Base-by-base conservation (phyloP, 139 green algal genomes). In the Microglena sp. region DNA sequence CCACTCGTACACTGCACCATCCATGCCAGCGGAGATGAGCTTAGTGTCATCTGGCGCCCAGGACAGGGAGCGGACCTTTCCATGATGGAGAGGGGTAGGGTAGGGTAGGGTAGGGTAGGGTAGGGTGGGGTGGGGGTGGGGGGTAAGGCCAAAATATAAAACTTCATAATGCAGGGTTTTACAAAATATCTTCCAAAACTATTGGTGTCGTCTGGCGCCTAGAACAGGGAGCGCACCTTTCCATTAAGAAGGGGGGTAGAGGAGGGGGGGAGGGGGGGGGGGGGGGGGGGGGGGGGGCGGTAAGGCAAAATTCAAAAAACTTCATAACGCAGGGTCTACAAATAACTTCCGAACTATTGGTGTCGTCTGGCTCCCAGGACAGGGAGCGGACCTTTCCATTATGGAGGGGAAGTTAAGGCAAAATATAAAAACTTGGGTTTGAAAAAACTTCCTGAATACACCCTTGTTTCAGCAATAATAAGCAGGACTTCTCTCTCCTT, bases 1-100 rank as follows among this genome's bases (percentile, higher is more conserved):
- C 90, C 90, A 97, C 74, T 94, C 84, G 60, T 96, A 97, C 60
- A 96, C 79, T 0, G 88, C 88, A 8, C 90, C 90, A 55, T 97
- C 90, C 46, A 84, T 73, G 44, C 90, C 90, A 1, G 83, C 83
- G 21, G 79, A 85, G 4, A 94, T 77, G 24, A 97, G 70, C 40
- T 60, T 75, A 6, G 72, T 75, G 70, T 93, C 88, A 56, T 91
- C 86, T 0, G 76, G 46, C 0, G 72, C 79, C 87, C 87, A 93
- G 60, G 57, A 79, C 27, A 95, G 54, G 45, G 75, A 76, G 18
- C 77, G 73, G 24, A 93, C 85, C 82, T 92, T 57, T 62, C 6
- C 50, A 59, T 59, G 50, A 59, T 59, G 28, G 15, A 15, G 15
- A 50, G 15, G 15, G 40, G 11, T 50, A 50, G 15, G 11, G 40